Percentiles rank a stretch among this genome's conserved stretches.
Evolutionary conservation across 805 yeast genomes (phyloP).

Genomic region (Lipomyces lipofer): DNA sequence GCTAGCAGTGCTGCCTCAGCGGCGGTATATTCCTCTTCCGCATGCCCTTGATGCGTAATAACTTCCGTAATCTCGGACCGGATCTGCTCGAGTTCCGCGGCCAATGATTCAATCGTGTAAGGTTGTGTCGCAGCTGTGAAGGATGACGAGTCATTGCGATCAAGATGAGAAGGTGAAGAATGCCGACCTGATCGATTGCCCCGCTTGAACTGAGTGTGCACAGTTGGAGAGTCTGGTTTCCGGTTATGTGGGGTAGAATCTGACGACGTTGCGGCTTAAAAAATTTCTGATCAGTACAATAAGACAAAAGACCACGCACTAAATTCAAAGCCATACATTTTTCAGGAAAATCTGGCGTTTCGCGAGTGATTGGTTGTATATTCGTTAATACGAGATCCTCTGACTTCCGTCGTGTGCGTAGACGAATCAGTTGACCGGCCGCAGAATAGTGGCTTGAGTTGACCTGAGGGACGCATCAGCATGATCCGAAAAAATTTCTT

Average conservation of each 20-base stretch:
- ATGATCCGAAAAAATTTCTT: not conserved
- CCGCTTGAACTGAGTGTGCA: conserved; percentile 25
- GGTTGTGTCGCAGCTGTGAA: conserved; percentile 33
- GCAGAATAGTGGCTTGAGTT: conserved; percentile 31
- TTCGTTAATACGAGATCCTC: conserved; percentile 35
- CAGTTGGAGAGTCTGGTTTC: conserved; percentile 10
- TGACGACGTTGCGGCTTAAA: too few species aligned
- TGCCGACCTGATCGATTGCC: conserved; percentile 11
- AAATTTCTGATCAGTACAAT: too few species aligned
- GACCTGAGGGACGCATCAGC: conserved; percentile 12
- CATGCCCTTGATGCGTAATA: conserved; percentile 32
- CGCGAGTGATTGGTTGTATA: conserved; percentile 26
- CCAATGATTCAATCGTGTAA: conserved; percentile 40
- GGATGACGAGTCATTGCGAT: conserved; percentile 19
- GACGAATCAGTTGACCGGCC: conserved; percentile 32
- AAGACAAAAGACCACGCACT: too few species aligned
- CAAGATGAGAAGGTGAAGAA: conserved; percentile 13
- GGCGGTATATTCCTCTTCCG: conserved; percentile 36
- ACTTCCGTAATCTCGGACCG: conserved; percentile 39
- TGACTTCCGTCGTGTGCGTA: conserved; percentile 35
- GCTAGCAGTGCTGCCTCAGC: conserved; percentile 34
- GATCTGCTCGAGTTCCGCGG: conserved; percentile 40
- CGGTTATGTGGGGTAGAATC: not conserved
- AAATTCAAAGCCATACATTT: not conserved
- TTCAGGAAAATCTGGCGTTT: not conserved